These are phyloP conservation scores for Evernia prunastri DNA, from an alignment of 495 filamentous ascomycete species.

Conservation along the genomic window DNA sequence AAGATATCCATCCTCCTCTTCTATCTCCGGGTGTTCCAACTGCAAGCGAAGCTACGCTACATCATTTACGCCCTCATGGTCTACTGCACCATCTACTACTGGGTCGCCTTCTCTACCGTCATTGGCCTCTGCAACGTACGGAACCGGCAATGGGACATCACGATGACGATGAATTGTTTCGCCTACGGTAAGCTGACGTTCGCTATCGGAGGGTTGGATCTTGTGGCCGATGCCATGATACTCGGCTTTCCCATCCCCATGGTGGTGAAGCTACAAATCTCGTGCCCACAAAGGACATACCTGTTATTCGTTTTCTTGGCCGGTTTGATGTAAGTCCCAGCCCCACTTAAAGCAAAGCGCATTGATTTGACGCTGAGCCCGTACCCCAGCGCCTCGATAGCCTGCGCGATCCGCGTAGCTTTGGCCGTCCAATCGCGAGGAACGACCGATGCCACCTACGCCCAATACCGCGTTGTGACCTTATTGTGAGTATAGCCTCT, in stretches of 20 bases:
- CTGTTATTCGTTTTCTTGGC: constrained; percentile 18
- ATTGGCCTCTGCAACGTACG: constrained; percentile 17
- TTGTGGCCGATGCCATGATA: constrained; percentile 16
- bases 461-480: constrained; percentile 19
- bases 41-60: constrained; percentile 11
- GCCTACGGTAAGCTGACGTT: constrained; percentile 16
- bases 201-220: constrained; percentile 21
- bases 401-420: constrained; percentile 17
- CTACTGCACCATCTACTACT: constrained; percentile 21
- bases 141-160: constrained; percentile 17
- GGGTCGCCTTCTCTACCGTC: constrained; percentile 14
- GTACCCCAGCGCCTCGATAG: constrained; percentile 10
- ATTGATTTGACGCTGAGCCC: neutral
- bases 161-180: constrained; percentile 20
- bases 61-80: constrained; percentile 16
- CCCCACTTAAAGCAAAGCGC: neutral
- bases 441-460: constrained; percentile 20
- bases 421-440: constrained; percentile 14
- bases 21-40: constrained; percentile 18
- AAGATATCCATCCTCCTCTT: constrained; percentile 22
- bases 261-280: constrained; percentile 15
- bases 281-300: constrained; percentile 18
- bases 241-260: constrained; percentile 18
- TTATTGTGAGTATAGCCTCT: constrained; percentile 13
- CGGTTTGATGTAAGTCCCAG: constrained; percentile 13